phyloP scores from a whole-genome alignment of 2,329 filamentous ascomycete species.

The Aspergillus sojae region DNA sequence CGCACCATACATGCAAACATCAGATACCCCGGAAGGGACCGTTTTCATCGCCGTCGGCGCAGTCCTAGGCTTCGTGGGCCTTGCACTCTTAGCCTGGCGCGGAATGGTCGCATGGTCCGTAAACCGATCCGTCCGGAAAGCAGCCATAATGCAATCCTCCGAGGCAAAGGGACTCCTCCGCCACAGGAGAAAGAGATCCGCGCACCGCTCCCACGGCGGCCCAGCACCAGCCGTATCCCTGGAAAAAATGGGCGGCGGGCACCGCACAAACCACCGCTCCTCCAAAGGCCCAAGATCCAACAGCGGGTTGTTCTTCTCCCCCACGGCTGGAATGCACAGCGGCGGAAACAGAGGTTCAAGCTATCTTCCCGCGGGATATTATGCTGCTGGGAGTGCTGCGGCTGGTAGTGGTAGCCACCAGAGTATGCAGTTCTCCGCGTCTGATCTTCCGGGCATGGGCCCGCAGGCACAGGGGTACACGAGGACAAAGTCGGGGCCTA shows the following conservation, averaged over 20 bases:
- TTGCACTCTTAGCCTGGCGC: conserved; percentile 86
- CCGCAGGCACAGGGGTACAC: conserved; percentile 60
- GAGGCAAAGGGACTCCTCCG: conserved; percentile 71
- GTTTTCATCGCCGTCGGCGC: conserved; percentile 95
- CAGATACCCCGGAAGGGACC: conserved; percentile 82
- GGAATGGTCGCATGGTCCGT: conserved; percentile 85
- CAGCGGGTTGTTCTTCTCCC: conserved; percentile 89
- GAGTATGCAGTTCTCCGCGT: conserved; percentile 48
- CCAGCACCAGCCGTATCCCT: conserved; percentile 53
- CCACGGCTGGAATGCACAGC: conserved; percentile 67
- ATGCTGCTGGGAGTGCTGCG: conserved; percentile 68
- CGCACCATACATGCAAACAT: conserved; percentile 91
- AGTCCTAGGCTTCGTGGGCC: conserved; percentile 78
- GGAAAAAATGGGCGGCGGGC: conserved; percentile 49
- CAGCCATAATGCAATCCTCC: conserved; percentile 73
- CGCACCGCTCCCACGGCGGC: conserved; percentile 21
- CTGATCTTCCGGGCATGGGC: conserved; percentile 64
- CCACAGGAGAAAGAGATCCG: conserved; percentile 40
- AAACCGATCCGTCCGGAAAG: conserved; percentile 85
- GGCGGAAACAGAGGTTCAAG: conserved; percentile 69
- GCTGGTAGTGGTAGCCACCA: conserved; percentile 41
- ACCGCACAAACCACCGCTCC: conserved; percentile 33
- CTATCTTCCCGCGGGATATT: conserved; percentile 89
- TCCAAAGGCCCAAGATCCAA: conserved; percentile 56
- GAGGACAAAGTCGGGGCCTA: conserved; percentile 53